Percentiles rank a stretch among this genome's conserved stretches.
phyloP scores from a whole-genome alignment of 2,329 filamentous ascomycete species.

The Ceratocystis colombiana region DNA sequence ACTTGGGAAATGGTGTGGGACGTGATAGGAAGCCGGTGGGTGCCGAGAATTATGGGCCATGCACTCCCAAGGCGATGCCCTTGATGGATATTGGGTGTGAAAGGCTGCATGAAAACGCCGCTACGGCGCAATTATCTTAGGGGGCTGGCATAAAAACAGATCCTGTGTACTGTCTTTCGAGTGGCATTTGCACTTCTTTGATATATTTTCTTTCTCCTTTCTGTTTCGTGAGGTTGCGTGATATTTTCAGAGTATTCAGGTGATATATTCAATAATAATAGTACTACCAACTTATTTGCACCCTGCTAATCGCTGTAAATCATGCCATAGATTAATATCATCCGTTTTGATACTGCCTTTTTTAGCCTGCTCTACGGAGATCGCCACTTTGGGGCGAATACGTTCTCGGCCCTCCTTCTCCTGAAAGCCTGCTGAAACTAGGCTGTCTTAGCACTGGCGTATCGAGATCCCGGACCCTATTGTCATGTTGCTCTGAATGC shows the following conservation, averaged over 20 bases:
- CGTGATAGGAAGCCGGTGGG: too few species aligned
- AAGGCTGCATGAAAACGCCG: too few species aligned
- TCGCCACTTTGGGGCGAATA: conserved; percentile 22
- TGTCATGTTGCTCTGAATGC: conserved; percentile 25
- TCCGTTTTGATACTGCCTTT: neutral
- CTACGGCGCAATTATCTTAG: too few species aligned
- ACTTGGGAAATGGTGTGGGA: too few species aligned
- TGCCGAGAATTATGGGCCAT: too few species aligned
- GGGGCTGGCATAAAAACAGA: too few species aligned
- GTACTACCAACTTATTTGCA: neutral
- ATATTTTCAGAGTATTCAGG: conserved; percentile 8
- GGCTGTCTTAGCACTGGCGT: conserved; percentile 41
- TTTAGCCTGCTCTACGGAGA: conserved; percentile 15
- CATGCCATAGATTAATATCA: neutral
- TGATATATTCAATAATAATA: neutral
- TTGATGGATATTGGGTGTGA: too few species aligned
- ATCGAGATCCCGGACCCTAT: conserved; percentile 28
- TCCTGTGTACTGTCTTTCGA: neutral
- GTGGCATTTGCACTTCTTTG: too few species aligned
- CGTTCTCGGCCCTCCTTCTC: conserved; percentile 28
- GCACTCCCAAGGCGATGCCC: too few species aligned
- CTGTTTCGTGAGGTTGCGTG: neutral
- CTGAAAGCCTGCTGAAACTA: conserved; percentile 36
- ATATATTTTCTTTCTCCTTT: neutral
- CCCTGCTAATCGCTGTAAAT: too few species aligned